These are phyloP conservation scores for Neofusicoccum ribis DNA, from an alignment of 2,329 filamentous ascomycete genomes.

Conservation along the genomic window DNA sequence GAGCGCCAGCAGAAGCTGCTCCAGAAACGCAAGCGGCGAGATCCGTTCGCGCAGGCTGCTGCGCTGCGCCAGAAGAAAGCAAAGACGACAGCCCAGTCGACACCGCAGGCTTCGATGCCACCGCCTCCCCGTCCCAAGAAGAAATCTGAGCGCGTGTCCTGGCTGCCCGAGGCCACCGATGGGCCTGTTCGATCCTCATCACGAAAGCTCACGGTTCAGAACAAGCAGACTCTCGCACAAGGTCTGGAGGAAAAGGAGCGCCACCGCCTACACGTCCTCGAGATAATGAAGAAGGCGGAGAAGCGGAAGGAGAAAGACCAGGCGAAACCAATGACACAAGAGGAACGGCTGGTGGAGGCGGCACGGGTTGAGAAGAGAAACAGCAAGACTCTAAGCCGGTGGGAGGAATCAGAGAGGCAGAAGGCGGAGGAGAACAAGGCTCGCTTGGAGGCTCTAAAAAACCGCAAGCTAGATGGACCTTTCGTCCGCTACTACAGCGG, in stretches of 20 bases:
- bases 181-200: conserved; percentile 63
- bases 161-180: conserved; percentile 65
- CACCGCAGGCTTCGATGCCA: conserved; percentile 47
- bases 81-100: conserved; percentile 38
- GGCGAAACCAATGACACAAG: conserved; percentile 82
- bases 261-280: conserved; percentile 68
- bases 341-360: conserved; percentile 78
- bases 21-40: conserved; percentile 76
- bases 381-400: conserved; percentile 84
- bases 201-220: conserved; percentile 63
- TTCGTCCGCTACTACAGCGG: conserved; percentile 94
- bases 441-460: conserved; percentile 83
- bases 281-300: conserved; percentile 62
- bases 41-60: conserved; percentile 38
- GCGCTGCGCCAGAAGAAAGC: conserved; percentile 42
- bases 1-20: conserved; percentile 63
- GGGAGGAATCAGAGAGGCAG: conserved; percentile 90
- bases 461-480: conserved; percentile 81
- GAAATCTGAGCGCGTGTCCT: conserved; percentile 69
- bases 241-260: conserved; percentile 74
- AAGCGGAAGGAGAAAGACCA: conserved; percentile 69
- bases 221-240: conserved; percentile 58
- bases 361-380: conserved; percentile 82
- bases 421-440: conserved; percentile 80
- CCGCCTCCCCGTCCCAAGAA: conserved; percentile 55